These are phyloP conservation scores for Magnaporthiopsis incrustans DNA, from an alignment of 2,329 filamentous ascomycete species.

Conservation along the genomic window DNA sequence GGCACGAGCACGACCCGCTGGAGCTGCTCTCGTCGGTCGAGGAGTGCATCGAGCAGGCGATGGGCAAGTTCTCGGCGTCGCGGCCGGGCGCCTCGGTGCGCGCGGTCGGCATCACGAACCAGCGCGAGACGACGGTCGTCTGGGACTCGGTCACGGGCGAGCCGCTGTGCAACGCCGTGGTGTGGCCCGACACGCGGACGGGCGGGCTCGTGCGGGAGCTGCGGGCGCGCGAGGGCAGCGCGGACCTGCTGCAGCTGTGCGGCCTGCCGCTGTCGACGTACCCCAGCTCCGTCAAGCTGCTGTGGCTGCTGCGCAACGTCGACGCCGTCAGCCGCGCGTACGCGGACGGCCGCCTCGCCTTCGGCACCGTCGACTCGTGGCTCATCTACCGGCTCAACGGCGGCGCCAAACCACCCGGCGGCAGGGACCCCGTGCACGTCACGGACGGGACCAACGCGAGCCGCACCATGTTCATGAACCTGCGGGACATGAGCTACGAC, in stretches of 20 bases:
- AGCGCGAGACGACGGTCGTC: conserved; percentile 79
- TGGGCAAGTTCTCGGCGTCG: conserved; percentile 60
- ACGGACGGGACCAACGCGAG: conserved; percentile 85
- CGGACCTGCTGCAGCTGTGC: conserved; percentile 61
- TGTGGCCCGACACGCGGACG: conserved; percentile 84
- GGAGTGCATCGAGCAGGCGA: conserved; percentile 70
- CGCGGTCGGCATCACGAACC: conserved; percentile 79
- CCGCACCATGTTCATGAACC: conserved; percentile 91
- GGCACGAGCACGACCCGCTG: conserved; percentile 81
- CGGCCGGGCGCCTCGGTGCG: conserved; percentile 64
- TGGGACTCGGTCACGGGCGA: conserved; percentile 79
- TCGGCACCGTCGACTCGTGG: conserved; percentile 87
- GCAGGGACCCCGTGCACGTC: conserved; percentile 56
- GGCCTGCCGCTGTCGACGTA: conserved; percentile 84
- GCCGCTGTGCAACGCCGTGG: conserved; percentile 75
- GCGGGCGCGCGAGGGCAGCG: conserved; percentile 58
- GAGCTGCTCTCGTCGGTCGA: conserved; percentile 70
- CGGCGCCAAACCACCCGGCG: conserved; percentile 42
- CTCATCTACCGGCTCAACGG: conserved; percentile 79
- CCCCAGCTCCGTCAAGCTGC: conserved; percentile 75
- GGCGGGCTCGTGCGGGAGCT: conserved; percentile 65
- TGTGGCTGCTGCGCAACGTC: conserved; percentile 72
- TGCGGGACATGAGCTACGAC: conserved; percentile 73
- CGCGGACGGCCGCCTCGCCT: conserved; percentile 66
- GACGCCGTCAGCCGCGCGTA: conserved; percentile 65